These are phyloP conservation scores for Mycena belliarum DNA, from an alignment of 768 basidiomycete species.

Conservation along the genomic window DNA sequence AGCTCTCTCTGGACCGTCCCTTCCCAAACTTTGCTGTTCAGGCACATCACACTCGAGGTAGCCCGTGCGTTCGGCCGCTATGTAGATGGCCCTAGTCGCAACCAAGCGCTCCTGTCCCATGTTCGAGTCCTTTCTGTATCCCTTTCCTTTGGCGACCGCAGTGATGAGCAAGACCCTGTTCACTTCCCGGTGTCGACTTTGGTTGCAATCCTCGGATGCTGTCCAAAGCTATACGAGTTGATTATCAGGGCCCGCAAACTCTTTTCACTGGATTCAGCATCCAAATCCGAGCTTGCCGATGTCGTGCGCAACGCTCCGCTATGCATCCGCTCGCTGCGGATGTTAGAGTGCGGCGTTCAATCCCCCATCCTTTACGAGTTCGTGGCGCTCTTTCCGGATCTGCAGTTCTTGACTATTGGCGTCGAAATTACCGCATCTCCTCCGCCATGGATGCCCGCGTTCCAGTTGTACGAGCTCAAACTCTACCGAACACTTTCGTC, in stretches of 20 bases:
- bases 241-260: constrained; percentile 8
- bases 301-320: background rate
- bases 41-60: background rate
- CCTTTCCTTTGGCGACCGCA: too few relatives aligned
- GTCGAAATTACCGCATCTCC: constrained; percentile 38
- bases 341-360: constrained; percentile 38
- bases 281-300: background rate
- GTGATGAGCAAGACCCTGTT: background rate
- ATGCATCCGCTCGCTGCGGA: constrained; percentile 14
- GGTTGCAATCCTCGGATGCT: constrained; percentile 3
- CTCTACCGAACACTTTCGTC: constrained; percentile 34
- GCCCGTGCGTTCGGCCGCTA: constrained; percentile 5
- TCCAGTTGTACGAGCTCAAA: constrained; percentile 41
- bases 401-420: constrained; percentile 40
- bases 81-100: background rate
- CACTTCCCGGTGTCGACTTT: constrained; percentile 3
- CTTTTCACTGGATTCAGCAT: constrained; percentile 1
- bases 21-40: constrained; percentile 21
- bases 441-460: constrained; percentile 22
- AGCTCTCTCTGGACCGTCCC: constrained; percentile 19
- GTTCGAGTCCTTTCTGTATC: constrained; percentile 6
- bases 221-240: constrained; percentile 15
- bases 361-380: constrained; percentile 47
- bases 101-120: constrained; percentile 2
- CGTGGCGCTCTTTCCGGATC: constrained; percentile 36